Evolutionary conservation across 768 basidiomycete genomes (phyloP).

Genomic region (Termitomyces titanicus): DNA sequence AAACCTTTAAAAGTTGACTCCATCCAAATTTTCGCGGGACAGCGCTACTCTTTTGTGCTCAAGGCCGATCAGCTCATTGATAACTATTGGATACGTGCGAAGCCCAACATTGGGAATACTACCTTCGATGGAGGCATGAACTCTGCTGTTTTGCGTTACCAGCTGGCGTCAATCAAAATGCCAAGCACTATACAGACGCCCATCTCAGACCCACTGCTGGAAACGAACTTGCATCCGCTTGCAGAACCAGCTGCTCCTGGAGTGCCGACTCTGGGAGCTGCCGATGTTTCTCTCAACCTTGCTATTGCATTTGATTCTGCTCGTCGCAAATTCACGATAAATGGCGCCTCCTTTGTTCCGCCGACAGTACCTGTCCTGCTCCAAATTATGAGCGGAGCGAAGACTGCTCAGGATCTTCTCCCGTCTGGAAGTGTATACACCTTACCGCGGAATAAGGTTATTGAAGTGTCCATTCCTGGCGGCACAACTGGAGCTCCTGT

Average conservation of each 20-base stretch:
- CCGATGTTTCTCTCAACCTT: background rate
- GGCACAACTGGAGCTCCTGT: constrained; percentile 4
- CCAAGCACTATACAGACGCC: background rate
- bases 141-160: background rate
- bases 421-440: constrained; percentile 29
- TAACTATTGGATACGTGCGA: constrained; percentile 11
- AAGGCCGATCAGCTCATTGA: background rate
- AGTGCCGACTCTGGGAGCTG: background rate
- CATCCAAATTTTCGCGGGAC: constrained; percentile 17
- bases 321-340: background rate
- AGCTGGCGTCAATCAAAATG: background rate
- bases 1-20: constrained; percentile 21
- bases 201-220: background rate
- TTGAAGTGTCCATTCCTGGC: constrained; percentile 34
- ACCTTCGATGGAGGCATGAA: constrained; percentile 14
- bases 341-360: background rate
- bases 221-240: background rate
- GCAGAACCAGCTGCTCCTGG: background rate
- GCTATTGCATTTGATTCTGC: background rate
- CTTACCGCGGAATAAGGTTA: constrained; percentile 32
- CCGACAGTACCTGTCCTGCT: background rate
- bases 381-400: background rate
- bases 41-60: background rate
- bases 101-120: constrained; percentile 23
- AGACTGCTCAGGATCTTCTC: constrained; percentile 21